These are phyloP conservation scores for Papiliotrema flavescens DNA, from an alignment of 1,284 basidiomycete species.

Conservation along the genomic window DNA sequence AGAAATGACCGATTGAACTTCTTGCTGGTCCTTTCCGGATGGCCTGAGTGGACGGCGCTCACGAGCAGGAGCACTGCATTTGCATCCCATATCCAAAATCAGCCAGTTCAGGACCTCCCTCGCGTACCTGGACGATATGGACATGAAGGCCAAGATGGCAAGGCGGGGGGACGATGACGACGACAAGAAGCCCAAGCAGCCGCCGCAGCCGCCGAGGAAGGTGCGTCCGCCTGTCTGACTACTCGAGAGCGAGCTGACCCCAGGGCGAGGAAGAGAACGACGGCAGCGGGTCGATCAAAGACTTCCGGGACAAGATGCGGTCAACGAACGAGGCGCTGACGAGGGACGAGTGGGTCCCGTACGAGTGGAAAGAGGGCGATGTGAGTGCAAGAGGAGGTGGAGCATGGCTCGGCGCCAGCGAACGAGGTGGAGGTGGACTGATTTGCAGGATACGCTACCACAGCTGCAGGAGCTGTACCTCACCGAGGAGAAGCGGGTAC, in stretches of 20 bases:
- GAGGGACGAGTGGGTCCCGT: conserved; percentile 44
- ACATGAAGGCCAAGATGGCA: conserved; percentile 14
- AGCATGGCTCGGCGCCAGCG: not conserved
- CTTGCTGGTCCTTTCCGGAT: too few relatives aligned
- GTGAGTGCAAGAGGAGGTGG: conserved; percentile 9
- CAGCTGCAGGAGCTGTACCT: conserved; percentile 33
- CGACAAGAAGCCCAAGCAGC: conserved; percentile 15
- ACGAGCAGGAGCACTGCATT: conserved; percentile 41
- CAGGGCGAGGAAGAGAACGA: conserved; percentile 42
- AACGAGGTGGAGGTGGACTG: not conserved
- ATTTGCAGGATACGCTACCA: conserved; percentile 22
- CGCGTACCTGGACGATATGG: conserved; percentile 39
- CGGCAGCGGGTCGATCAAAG: conserved; percentile 44
- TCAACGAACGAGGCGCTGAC: conserved; percentile 32
- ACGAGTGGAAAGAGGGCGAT: conserved; percentile 38
- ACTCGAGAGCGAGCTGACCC: not conserved
- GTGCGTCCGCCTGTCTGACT: not conserved
- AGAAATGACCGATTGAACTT: too few relatives aligned
- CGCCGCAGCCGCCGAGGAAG: not conserved
- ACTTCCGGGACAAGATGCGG: conserved; percentile 48
- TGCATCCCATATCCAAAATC: conserved; percentile 39
- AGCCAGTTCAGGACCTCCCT: conserved; percentile 46
- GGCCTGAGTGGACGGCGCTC: not conserved
- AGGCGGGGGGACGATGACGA: conserved; percentile 29
- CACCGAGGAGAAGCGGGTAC: conserved; percentile 24